Evolutionary conservation across 2,329 filamentous ascomycete genomes (phyloP).

Genomic region (Penicillium sp.): DNA sequence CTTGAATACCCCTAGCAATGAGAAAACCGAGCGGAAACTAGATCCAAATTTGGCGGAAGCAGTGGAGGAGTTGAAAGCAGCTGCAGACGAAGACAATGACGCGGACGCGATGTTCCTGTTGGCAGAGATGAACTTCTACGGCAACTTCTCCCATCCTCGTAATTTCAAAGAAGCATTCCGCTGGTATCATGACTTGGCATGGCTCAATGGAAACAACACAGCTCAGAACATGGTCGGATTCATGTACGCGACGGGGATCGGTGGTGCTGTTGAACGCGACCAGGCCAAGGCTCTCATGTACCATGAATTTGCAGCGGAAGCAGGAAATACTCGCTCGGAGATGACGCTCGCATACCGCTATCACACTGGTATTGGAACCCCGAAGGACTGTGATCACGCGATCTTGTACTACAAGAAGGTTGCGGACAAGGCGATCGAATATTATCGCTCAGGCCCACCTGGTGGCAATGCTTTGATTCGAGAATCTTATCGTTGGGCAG

Average conservation of each 20-base stretch:
- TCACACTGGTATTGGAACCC: slow-evolving; percentile 78
- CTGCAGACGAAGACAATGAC: slow-evolving; percentile 53
- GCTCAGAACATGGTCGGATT: slow-evolving; percentile 95
- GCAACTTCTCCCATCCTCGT: slow-evolving; percentile 84
- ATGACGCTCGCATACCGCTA: slow-evolving; percentile 92
- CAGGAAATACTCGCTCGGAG: slow-evolving; percentile 78
- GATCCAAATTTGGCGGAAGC: slow-evolving; percentile 54
- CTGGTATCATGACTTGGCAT: slow-evolving; percentile 76
- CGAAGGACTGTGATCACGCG: slow-evolving; percentile 80
- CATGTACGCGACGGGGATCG: slow-evolving; percentile 92
- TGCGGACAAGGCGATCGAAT: slow-evolving; percentile 86
- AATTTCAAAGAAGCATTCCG: slow-evolving; percentile 77
- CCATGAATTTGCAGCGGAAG: slow-evolving; percentile 87
- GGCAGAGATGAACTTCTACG: slow-evolving; percentile 94
- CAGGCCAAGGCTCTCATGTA: slow-evolving; percentile 91
- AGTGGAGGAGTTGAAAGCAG: slow-evolving; percentile 58
- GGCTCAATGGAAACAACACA: slow-evolving; percentile 77
- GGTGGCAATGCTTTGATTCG: slow-evolving; percentile 76
- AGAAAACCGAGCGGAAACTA: slow-evolving; percentile 40
- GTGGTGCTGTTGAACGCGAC: slow-evolving; percentile 74
- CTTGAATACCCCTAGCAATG: slow-evolving; percentile 59
- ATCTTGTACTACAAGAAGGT: slow-evolving; percentile 88
- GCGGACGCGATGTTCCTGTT: slow-evolving; percentile 85
- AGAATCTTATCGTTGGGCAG: slow-evolving; percentile 81
- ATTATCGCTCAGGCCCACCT: slow-evolving; percentile 85